Evolutionary conservation across 225 moss, liverwort and hornwort species (phyloP).

Genomic region (Straminergon stramineum): DNA sequence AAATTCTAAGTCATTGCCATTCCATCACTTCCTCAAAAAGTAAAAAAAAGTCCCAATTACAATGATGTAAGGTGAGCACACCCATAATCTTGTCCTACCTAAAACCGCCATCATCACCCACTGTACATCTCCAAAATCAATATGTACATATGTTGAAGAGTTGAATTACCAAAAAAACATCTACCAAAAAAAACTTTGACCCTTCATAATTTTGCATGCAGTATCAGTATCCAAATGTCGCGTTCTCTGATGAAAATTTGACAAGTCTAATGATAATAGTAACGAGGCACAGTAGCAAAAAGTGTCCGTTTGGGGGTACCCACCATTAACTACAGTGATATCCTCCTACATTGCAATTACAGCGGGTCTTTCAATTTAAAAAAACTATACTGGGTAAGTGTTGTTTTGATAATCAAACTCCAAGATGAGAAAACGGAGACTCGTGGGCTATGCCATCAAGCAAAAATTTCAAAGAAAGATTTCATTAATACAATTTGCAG

Average conservation of each 20-base stretch:
- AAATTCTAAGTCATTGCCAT: not conserved
- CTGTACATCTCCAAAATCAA: not conserved
- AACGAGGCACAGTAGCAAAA: not conserved
- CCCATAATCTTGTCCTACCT: fast-evolving
- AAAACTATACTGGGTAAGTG: no score
- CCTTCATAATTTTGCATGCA: not conserved
- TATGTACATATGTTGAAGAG: not conserved
- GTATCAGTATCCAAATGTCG: fast-evolving
- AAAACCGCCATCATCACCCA: not conserved
- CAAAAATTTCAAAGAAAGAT: not conserved
- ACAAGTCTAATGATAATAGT: not conserved
- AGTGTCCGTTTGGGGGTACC: not conserved
- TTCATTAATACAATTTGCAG: not conserved
- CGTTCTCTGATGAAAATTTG: not conserved
- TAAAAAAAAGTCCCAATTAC: fast-evolving
- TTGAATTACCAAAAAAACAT: not conserved
- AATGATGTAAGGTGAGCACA: not conserved
- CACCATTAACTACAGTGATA: not conserved
- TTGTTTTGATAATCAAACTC: not conserved
- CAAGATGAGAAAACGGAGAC: not conserved
- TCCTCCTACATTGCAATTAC: not conserved
- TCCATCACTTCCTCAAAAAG: not conserved
- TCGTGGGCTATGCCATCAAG: not conserved
- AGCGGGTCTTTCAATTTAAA: not conserved
- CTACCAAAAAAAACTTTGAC: no score